A percentile compares a stretch with the other conserved stretches of the same genome.
Conservation (phyloP, 257 asterid genomes). For the Solanum tarapatanum region DNA sequence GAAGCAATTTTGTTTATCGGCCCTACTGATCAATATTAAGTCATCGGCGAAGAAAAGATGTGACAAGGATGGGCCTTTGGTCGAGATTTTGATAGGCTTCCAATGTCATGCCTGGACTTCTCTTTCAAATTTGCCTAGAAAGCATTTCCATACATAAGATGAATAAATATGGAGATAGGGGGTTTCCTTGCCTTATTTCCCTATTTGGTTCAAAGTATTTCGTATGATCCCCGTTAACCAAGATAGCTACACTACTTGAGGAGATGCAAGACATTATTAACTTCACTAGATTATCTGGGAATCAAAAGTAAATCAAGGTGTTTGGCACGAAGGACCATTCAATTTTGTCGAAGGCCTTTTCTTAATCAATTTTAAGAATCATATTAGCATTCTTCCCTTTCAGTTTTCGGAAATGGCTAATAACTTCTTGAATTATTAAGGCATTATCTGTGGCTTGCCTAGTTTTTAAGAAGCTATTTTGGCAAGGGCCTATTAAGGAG, state of each 20-base stretch:
- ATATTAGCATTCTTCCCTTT: neutral
- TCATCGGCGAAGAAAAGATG: neutral
- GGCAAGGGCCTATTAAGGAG: neutral
- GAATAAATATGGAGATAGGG: neutral
- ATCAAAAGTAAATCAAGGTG: neutral
- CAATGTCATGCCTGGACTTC: neutral
- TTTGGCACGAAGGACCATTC: neutral
- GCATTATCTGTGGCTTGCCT: too few relatives aligned
- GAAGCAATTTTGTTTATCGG: neutral
- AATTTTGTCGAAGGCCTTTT: too few relatives aligned
- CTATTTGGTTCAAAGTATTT: rapidly evolving
- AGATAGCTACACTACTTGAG: neutral
- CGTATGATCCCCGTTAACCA: neutral
- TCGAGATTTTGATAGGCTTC: too few relatives aligned
- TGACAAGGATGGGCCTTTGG: neutral
- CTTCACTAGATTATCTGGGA: neutral
- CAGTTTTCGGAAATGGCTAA: too few relatives aligned
- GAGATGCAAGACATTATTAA: neutral
- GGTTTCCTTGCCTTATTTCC: neutral
- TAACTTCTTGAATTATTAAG: neutral
- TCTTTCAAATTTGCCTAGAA: too few relatives aligned
- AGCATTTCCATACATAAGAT: too few relatives aligned
- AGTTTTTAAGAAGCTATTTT: too few relatives aligned
- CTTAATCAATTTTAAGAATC: too few relatives aligned
- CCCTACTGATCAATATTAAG: neutral